Conservation (phyloP, 140 eudicot genomes). For the Artemisia princeps region DNA sequence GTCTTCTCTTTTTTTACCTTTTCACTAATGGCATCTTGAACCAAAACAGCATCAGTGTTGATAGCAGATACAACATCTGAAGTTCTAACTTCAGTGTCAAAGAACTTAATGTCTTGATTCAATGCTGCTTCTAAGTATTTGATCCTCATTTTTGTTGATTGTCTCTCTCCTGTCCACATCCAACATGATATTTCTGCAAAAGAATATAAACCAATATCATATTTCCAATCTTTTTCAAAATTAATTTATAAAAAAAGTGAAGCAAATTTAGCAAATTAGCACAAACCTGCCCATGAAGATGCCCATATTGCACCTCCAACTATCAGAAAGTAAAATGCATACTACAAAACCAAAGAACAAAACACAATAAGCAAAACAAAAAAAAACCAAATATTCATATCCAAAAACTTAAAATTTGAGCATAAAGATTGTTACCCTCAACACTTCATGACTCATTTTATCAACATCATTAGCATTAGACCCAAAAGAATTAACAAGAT, state of each 20-base stretch:
- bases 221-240: conserved; percentile 3
- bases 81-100: conserved; percentile 75
- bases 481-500: conserved; percentile 92
- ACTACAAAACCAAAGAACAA: conserved; percentile 42
- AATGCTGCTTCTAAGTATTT: conserved; percentile 72
- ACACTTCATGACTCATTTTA: conserved; percentile 77
- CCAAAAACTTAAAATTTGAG: background rate
- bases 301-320: conserved; percentile 97
- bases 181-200: conserved; percentile 84
- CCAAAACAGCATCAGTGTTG: conserved; percentile 80
- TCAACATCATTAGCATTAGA: conserved; percentile 67
- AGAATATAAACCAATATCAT: conserved; percentile 10
- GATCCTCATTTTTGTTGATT: conserved; percentile 77
- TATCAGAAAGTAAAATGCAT: conserved; percentile 83
- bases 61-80: conserved; percentile 82
- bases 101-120: conserved; percentile 76
- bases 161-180: conserved; percentile 98
- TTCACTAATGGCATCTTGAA: conserved; percentile 95
- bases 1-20: conserved; percentile 41
- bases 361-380: background rate
- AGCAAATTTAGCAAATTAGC: no score
- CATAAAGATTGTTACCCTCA: conserved; percentile 24
- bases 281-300: conserved; percentile 93
- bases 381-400: background rate
- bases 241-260: background rate